Evolutionary conservation across 257 asterid genomes (phyloP), one percentile per base, ranked within the genome.

Genomic region (Petrea volubilis): DNA sequence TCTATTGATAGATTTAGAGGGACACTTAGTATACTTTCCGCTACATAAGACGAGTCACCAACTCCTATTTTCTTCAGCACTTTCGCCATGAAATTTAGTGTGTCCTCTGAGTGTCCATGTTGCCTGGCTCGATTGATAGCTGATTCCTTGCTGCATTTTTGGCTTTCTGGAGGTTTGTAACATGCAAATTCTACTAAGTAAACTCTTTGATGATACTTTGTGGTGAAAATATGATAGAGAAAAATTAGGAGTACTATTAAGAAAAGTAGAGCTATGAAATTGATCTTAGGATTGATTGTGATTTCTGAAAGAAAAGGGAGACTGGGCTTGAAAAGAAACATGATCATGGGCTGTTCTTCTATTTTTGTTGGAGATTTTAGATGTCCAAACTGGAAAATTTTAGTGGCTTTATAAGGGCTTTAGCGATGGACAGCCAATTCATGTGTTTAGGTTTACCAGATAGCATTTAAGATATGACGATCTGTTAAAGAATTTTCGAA

Each of bases 101-200:
- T 13, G 1, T 60, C 36, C 13, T 28, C 60, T 4, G 75, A 50
- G 31, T 12, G 23, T 21, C 75, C 71, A 12, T 7, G 65, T 20
- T 60, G 38, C 24, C 12, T 40, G 70, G 13, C 51, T 17, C 7
- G 60, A 29, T 63, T 13, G 6, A 61, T 2, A 0, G 29, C 18
- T 5, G 41, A 21, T 67, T 80, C 0, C 46, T 62, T 64, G 78
- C 77, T 3, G 83, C 67, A 84, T 74, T 76, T 85, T 74, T 2
- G 83, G 70, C 29, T 77, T 7, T 82, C 88, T 34, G 81, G 82
- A 0, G 90, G 87, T 53, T 80, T 88, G 82, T 78, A 77, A 63
- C 91, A 88, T 33, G 90, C 73, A 13, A 86, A 88, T 29, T 84
- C 95, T 0, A 88, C 81, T 60, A 88, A 40, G 66, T 72, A 88